A percentile compares a stretch with the other conserved stretches of the same genome.
phyloP scores from a whole-genome alignment of 768 basidiomycete genomes.

The Tylopilus vinaceipallidus region DNA sequence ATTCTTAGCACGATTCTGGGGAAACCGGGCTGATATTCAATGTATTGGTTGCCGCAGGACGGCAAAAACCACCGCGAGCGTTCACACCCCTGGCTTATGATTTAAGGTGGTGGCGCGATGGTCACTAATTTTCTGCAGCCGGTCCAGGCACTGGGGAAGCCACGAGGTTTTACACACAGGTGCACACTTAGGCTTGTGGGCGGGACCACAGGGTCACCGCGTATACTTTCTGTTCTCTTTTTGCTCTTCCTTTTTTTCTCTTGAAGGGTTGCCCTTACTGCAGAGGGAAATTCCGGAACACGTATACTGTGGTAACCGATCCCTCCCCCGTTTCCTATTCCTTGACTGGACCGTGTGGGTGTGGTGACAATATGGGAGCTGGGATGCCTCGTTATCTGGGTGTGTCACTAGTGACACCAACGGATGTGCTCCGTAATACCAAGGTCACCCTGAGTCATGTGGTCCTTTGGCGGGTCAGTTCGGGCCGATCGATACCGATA shows the following conservation, averaged over 20 bases:
- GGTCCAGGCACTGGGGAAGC: background rate
- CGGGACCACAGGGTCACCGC: background rate
- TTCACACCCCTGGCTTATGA: slow-evolving; percentile 3
- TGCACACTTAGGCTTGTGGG: background rate
- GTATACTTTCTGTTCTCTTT: background rate
- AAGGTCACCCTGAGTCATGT: no score
- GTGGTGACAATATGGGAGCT: background rate
- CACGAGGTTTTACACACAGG: background rate
- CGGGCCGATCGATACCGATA: background rate
- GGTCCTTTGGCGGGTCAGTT: background rate
- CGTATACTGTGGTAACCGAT: no score
- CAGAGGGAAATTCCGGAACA: background rate
- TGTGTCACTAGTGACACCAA: background rate
- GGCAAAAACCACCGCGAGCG: slow-evolving; percentile 10
- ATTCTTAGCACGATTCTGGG: background rate
- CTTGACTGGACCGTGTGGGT: background rate
- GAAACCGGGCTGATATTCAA: no score
- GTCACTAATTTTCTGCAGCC: background rate
- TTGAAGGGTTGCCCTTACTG: background rate
- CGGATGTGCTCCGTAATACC: no score
- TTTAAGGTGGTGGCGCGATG: background rate
- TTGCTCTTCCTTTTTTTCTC: background rate
- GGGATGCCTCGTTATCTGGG: background rate
- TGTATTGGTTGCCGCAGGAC: background rate
- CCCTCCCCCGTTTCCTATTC: no score